A percentile compares a stretch with the other conserved stretches of the same genome.
Conservation (phyloP, 768 basidiomycete species). For the Tubosaeta sp. region DNA sequence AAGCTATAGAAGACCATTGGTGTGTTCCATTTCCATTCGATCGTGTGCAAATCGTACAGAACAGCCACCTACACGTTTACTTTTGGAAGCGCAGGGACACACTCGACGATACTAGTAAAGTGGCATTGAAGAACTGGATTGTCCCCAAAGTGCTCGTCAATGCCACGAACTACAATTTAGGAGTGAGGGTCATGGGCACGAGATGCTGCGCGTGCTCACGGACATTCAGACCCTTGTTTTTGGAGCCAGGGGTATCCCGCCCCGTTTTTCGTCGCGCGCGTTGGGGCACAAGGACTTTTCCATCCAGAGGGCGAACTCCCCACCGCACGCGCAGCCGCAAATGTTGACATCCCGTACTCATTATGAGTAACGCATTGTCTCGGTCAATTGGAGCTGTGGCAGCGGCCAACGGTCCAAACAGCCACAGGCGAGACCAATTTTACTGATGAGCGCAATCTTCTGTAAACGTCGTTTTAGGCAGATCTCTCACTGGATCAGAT, state of each 20-base stretch:
- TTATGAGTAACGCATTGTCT: conserved; percentile 18
- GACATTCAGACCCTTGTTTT: not conserved
- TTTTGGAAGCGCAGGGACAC: not conserved
- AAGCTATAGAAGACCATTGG: not conserved
- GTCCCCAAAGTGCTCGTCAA: not conserved
- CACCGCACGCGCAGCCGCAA: not conserved
- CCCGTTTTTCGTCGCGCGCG: not conserved
- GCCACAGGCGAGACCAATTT: conserved; percentile 47
- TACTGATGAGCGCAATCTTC: conserved; percentile 33
- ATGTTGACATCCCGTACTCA: not conserved
- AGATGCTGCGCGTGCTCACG: not conserved
- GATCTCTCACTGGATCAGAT: conserved; percentile 6
- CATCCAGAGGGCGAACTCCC: not conserved
- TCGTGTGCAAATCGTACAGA: too few relatives aligned
- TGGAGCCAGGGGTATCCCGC: not conserved
- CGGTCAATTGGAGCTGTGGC: conserved; percentile 50
- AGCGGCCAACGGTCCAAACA: conserved; percentile 36
- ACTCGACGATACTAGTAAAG: not conserved
- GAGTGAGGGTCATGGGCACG: not conserved
- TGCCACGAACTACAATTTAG: not conserved
- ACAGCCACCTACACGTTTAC: not conserved
- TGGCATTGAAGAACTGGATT: not conserved
- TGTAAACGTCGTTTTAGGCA: too few relatives aligned
- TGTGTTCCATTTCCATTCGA: not conserved
- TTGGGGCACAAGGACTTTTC: not conserved